phyloP scores from a whole-genome alignment of 306 rosid species.

The Pueraria montana region DNA sequence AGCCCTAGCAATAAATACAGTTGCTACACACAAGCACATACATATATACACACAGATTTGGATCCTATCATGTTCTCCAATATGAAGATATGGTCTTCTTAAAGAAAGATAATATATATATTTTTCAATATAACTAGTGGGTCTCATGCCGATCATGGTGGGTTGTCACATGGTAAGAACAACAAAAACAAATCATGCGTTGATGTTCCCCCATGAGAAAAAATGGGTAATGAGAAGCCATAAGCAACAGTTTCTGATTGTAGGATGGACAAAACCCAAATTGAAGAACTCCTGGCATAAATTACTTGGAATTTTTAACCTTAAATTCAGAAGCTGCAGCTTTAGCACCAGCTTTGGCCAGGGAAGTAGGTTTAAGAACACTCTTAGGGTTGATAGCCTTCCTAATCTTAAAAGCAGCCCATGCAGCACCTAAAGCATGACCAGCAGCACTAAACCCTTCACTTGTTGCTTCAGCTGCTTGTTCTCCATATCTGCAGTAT shows the following conservation, averaged over 20 bases:
- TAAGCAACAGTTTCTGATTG: constrained; percentile 12
- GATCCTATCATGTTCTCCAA: constrained; percentile 2
- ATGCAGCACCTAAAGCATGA: constrained; percentile 87
- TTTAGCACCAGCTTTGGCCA: constrained; percentile 80
- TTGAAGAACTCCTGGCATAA: constrained; percentile 44
- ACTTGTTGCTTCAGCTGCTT: constrained; percentile 82
- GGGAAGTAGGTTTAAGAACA: constrained; percentile 69
- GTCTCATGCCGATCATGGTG: background rate
- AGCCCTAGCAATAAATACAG: constrained; percentile 31
- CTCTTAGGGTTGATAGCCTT: constrained; percentile 86
- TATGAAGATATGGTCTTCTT: constrained; percentile 15
- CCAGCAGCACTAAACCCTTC: constrained; percentile 95
- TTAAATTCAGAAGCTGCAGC: constrained; percentile 73
- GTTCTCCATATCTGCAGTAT: constrained; percentile 83
- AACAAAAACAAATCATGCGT: constrained; percentile 4
- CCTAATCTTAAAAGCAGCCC: constrained; percentile 88
- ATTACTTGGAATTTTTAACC: constrained; percentile 63
- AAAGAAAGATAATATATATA: background rate
- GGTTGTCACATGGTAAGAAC: constrained; percentile 15
- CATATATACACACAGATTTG: background rate
- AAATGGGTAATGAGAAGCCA: background rate
- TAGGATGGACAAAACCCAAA: constrained; percentile 20
- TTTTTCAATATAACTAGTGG: background rate
- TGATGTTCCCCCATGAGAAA: constrained; percentile 12
- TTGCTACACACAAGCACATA: constrained; percentile 24